These are phyloP conservation scores for Boletus semigastroideus DNA, from an alignment of 1,284 basidiomycete species.

Conservation along the genomic window DNA sequence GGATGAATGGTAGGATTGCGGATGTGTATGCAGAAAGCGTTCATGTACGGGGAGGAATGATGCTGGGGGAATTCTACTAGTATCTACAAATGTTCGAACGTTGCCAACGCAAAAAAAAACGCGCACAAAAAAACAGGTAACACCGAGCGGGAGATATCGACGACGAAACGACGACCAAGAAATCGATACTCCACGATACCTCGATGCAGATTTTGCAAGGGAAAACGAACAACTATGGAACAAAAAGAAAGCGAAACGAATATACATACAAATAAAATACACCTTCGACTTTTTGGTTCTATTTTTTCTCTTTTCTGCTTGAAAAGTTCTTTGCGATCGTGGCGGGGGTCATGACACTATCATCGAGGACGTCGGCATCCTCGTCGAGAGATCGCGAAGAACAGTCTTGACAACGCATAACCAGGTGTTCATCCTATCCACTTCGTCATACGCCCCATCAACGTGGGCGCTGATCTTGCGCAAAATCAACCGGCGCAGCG, in stretches of 20 bases:
- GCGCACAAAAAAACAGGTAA: neutral
- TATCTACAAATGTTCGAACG: slow-evolving; percentile 23
- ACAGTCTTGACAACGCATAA: slow-evolving; percentile 61
- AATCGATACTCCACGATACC: slow-evolving; percentile 3
- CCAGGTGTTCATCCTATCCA: slow-evolving; percentile 59
- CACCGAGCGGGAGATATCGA: neutral
- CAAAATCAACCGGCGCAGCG: slow-evolving; percentile 56
- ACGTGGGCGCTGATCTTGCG: slow-evolving; percentile 61
- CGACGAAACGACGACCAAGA: slow-evolving; percentile 1
- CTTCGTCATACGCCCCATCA: slow-evolving; percentile 60
- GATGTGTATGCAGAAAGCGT: slow-evolving; percentile 2
- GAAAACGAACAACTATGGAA: slow-evolving; percentile 2
- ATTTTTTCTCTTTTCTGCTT: neutral
- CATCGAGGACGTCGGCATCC: slow-evolving; percentile 40
- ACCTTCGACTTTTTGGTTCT: slow-evolving; percentile 8
- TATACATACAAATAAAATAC: slow-evolving; percentile 39
- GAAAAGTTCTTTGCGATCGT: neutral
- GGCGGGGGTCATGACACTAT: slow-evolving; percentile 13
- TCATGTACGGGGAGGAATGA: slow-evolving; percentile 7
- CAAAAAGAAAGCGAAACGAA: slow-evolving; percentile 3
- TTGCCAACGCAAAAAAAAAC: slow-evolving; percentile 1
- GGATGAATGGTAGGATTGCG: neutral
- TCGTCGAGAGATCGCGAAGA: slow-evolving; percentile 53
- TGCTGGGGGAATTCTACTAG: neutral
- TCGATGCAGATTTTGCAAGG: slow-evolving; percentile 1